A percentile compares a stretch with the other conserved stretches of the same genome.
phyloP scores from a whole-genome alignment of 805 yeast genomes.

The Danielozyma ontarioensis region DNA sequence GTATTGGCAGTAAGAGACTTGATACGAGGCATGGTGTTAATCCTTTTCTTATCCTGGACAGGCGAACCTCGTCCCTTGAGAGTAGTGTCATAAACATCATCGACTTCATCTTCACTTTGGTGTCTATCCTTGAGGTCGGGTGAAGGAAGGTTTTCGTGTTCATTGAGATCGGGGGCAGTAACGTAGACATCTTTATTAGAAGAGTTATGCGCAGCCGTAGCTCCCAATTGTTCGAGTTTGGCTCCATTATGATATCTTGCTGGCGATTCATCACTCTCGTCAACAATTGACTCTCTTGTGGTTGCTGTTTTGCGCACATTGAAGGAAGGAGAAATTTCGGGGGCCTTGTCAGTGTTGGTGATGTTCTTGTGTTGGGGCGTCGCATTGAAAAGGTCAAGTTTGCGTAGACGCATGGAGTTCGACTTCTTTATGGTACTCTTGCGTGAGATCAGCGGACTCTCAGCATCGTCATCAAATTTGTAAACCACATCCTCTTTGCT shows the following conservation, averaged over 20 bases:
- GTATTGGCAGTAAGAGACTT: slow-evolving; percentile 31
- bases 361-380: background rate
- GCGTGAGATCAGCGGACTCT: slow-evolving; percentile 25
- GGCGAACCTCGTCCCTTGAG: background rate
- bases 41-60: background rate
- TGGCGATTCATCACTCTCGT: slow-evolving; percentile 10
- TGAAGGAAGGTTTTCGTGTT: background rate
- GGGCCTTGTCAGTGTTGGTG: background rate
- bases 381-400: slow-evolving; percentile 31
- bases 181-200: slow-evolving; percentile 18
- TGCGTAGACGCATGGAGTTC: slow-evolving; percentile 37
- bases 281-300: slow-evolving; percentile 10
- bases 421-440: slow-evolving; percentile 36
- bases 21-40: slow-evolving; percentile 13
- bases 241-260: slow-evolving; percentile 7
- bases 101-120: slow-evolving; percentile 8
- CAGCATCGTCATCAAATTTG: slow-evolving; percentile 23
- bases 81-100: background rate
- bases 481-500: slow-evolving; percentile 26
- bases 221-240: slow-evolving; percentile 14
- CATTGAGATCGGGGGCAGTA: slow-evolving; percentile 15
- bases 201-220: slow-evolving; percentile 8
- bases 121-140: background rate
- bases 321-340: slow-evolving; percentile 12
- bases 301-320: slow-evolving; percentile 6